phyloP scores from a whole-genome alignment of 2,329 filamentous ascomycete genomes.

The Lojkania enalia region DNA sequence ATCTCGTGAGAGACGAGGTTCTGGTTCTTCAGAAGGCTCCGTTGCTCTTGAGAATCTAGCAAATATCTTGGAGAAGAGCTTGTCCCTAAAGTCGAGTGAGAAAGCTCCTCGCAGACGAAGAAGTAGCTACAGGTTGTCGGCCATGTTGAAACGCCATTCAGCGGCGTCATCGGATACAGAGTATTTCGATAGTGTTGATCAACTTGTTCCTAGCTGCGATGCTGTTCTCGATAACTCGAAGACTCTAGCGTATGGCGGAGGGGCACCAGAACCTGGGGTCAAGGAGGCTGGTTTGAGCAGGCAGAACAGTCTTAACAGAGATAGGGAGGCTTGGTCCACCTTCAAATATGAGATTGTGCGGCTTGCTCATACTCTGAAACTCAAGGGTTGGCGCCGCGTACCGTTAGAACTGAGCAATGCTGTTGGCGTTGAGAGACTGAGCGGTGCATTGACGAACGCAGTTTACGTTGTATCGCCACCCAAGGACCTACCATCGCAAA shows the following conservation, averaged over 20 bases:
- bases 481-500: slow-evolving; percentile 55
- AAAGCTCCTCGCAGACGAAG: slow-evolving; percentile 46
- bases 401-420: slow-evolving; percentile 69
- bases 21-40: slow-evolving; percentile 69
- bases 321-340: slow-evolving; percentile 74
- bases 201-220: slow-evolving; percentile 82
- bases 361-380: slow-evolving; percentile 80
- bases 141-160: slow-evolving; percentile 49
- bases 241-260: slow-evolving; percentile 75
- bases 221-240: slow-evolving; percentile 86
- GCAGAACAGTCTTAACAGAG: slow-evolving; percentile 59
- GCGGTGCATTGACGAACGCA: slow-evolving; percentile 92
- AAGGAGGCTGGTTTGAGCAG: slow-evolving; percentile 46
- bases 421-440: slow-evolving; percentile 74
- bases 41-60: slow-evolving; percentile 80
- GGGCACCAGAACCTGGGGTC: slow-evolving; percentile 49
- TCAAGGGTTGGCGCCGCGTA: slow-evolving; percentile 90
- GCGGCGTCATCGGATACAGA: slow-evolving; percentile 81
- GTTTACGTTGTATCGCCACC: slow-evolving; percentile 94
- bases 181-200: slow-evolving; percentile 73
- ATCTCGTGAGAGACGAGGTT: slow-evolving; percentile 44
- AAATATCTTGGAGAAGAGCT: slow-evolving; percentile 72
- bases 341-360: slow-evolving; percentile 95
- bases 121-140: slow-evolving; percentile 30
- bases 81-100: slow-evolving; percentile 49